These are phyloP conservation scores for Centaurea solstitialis DNA, from an alignment of 129 eudicot species.

Conservation along the genomic window DNA sequence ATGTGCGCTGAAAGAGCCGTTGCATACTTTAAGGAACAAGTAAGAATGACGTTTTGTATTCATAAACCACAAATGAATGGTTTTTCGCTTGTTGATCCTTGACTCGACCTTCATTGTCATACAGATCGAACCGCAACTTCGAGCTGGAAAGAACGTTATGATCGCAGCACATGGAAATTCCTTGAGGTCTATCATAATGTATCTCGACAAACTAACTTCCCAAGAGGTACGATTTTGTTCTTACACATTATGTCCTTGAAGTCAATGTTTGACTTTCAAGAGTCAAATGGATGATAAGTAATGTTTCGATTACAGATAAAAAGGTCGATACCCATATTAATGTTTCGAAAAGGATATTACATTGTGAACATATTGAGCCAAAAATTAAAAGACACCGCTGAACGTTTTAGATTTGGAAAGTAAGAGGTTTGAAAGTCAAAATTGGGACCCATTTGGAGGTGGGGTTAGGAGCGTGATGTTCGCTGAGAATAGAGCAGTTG, in stretches of 20 bases:
- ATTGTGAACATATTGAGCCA: not conserved
- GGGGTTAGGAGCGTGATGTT: not conserved
- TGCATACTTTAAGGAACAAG: slow-evolving; percentile 69
- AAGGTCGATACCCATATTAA: not conserved
- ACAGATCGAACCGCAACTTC: slow-evolving; percentile 77
- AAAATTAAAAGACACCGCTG: not conserved
- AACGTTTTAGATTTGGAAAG: not conserved
- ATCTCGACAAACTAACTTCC: slow-evolving; percentile 73
- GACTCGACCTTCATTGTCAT: slow-evolving; percentile 6
- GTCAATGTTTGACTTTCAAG: not conserved
- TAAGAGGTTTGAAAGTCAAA: not conserved
- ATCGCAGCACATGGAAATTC: slow-evolving; percentile 90
- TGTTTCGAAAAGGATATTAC: not conserved
- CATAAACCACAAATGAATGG: not conserved
- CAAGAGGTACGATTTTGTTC: slow-evolving; percentile 45
- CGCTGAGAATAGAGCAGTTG: not conserved
- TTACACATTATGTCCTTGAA: not conserved
- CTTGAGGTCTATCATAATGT: slow-evolving; percentile 81
- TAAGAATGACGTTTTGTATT: slow-evolving; percentile 12
- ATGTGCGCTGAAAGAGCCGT: slow-evolving; percentile 94
- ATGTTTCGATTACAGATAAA: not conserved
- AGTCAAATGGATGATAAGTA: not conserved
- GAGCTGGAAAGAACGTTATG: slow-evolving; percentile 70
- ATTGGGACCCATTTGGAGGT: not conserved
- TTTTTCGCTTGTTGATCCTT: not conserved